Evolutionary conservation across 2,329 filamentous ascomycete genomes (phyloP).

Genomic region (Aspergillus melleus): DNA sequence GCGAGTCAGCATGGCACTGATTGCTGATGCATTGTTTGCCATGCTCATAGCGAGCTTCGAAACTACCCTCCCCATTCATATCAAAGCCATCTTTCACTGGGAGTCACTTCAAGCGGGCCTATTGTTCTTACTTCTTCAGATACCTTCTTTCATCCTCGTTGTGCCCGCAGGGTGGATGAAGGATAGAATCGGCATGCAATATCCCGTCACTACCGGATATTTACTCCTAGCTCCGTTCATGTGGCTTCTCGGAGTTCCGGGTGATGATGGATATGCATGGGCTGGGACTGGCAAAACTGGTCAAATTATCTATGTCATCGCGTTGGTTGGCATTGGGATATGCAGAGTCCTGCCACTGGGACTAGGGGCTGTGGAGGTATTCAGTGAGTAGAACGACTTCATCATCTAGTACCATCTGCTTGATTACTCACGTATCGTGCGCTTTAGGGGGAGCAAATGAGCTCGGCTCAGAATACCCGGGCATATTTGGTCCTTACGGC

Average conservation of each 20-base stretch:
- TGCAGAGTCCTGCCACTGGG: neutral
- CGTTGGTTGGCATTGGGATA: neutral
- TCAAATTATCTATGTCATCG: neutral
- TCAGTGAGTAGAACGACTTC: neutral
- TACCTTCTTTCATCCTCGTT: slow-evolving; percentile 57
- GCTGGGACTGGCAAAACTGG: neutral
- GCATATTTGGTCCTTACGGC: slow-evolving; percentile 6
- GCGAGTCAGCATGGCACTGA: neutral
- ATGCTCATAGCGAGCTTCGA: slow-evolving; percentile 53
- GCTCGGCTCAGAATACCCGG: neutral
- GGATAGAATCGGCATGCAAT: slow-evolving; percentile 12
- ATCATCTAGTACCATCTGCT: too few species aligned
- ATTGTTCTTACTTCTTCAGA: slow-evolving; percentile 56
- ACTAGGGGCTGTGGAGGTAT: neutral
- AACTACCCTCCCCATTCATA: slow-evolving; percentile 54
- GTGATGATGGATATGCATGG: neutral
- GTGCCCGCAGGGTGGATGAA: slow-evolving; percentile 55
- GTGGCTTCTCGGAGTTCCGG: slow-evolving; percentile 25
- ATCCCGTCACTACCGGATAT: slow-evolving; percentile 13
- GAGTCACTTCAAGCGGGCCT: slow-evolving; percentile 54
- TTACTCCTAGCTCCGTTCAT: slow-evolving; percentile 12
- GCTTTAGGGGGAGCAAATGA: neutral
- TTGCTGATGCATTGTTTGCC: neutral
- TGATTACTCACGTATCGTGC: neutral
- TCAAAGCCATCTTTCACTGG: slow-evolving; percentile 54